phyloP scores from a whole-genome alignment of 805 yeast genomes.

The Yarrowia deformans region DNA sequence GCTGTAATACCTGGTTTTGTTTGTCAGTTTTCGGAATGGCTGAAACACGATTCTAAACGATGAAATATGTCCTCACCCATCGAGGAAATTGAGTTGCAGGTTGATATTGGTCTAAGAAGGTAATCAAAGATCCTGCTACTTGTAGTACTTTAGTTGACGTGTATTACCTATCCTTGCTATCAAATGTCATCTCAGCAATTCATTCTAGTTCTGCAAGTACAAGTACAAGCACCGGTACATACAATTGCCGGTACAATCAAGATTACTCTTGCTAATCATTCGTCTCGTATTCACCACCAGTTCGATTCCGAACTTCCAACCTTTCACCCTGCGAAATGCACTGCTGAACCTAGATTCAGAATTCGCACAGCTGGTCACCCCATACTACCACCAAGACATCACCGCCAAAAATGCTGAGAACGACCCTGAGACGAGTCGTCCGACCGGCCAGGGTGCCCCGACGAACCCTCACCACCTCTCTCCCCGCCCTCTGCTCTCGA shows the following conservation, averaged over 20 bases:
- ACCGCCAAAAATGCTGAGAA: constrained; percentile 4
- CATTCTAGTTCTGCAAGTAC: no score
- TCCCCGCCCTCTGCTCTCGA: constrained; percentile 12
- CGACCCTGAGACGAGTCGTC: neutral
- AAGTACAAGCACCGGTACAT: no score
- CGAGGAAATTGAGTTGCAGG: no score
- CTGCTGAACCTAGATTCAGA: constrained; percentile 5
- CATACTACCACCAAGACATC: neutral
- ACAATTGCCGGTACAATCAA: no score
- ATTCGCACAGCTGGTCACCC: constrained; percentile 13
- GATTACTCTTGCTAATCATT: no score
- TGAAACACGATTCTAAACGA: neutral
- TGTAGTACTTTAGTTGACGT: no score
- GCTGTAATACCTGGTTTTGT: no score
- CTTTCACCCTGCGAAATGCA: neutral
- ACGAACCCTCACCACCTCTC: constrained; percentile 11
- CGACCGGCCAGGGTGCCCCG: neutral
- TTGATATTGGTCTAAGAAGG: no score
- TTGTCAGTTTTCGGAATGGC: neutral
- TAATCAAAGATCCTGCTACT: no score
- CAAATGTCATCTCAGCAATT: no score
- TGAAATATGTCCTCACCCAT: neutral
- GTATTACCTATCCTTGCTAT: no score
- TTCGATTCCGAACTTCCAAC: neutral
- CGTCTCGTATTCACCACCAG: neutral